Evolutionary conservation across 2,329 filamentous ascomycete genomes (phyloP).

Genomic region (Cladophialophora carrionii): DNA sequence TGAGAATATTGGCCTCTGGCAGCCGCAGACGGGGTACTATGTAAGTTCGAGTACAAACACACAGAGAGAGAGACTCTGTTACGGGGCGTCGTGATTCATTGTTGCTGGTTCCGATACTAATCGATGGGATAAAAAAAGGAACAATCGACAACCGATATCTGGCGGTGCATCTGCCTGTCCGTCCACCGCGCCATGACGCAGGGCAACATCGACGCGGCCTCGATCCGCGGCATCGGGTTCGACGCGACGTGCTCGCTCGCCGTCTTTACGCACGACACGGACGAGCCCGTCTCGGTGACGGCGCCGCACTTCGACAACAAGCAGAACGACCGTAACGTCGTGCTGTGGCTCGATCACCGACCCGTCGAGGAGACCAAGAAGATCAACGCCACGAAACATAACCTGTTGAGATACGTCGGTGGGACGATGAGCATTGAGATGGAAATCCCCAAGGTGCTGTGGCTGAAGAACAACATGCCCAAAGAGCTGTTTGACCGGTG

Average conservation of each 20-base stretch:
- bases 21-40: constrained; percentile 75
- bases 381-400: constrained; percentile 91
- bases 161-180: constrained; percentile 88
- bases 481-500: constrained; percentile 84
- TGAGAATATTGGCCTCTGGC: constrained; percentile 78
- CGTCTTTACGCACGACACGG: constrained; percentile 85
- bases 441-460: constrained; percentile 98
- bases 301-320: constrained; percentile 80
- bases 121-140: constrained; percentile 65
- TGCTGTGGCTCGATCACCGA: constrained; percentile 95
- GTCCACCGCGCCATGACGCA: constrained; percentile 81
- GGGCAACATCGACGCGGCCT: constrained; percentile 73
- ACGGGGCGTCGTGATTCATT: no score
- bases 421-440: constrained; percentile 99
- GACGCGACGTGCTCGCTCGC: constrained; percentile 98
- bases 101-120: not conserved
- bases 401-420: constrained; percentile 91
- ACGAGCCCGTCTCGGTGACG: constrained; percentile 89
- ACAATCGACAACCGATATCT: constrained; percentile 98
- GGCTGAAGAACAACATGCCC: constrained; percentile 98
- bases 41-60: constrained; percentile 50
- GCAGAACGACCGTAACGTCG: constrained; percentile 87
- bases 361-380: constrained; percentile 86
- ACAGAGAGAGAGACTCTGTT: not conserved
- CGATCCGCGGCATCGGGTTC: constrained; percentile 89